These are phyloP conservation scores for Rosa chinensis DNA, from an alignment of 306 rosid genomes.

Conservation along the genomic window DNA sequence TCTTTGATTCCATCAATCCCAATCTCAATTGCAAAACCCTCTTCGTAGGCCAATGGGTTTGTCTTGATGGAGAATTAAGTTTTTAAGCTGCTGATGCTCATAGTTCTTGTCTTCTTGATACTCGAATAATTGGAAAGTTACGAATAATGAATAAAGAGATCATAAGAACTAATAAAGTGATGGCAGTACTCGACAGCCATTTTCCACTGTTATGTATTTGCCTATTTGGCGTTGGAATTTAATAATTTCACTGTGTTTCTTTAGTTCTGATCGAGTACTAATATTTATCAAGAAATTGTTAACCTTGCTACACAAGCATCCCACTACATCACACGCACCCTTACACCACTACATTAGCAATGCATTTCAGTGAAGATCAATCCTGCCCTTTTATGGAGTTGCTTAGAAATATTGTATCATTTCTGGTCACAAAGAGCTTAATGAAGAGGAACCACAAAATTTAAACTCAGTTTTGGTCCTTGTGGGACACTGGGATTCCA, in stretches of 20 bases:
- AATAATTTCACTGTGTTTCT: neutral
- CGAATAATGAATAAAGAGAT: neutral
- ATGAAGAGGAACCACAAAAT: no score
- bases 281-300: no score
- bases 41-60: constrained; percentile 50
- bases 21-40: constrained; percentile 39
- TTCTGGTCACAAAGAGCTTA: no score
- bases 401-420: no score
- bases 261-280: neutral
- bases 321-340: no score
- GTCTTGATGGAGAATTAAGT: constrained; percentile 19
- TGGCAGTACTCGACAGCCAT: neutral
- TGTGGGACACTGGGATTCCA: no score
- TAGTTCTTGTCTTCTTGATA: neutral
- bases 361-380: no score
- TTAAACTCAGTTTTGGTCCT: no score
- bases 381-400: no score
- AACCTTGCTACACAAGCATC: no score
- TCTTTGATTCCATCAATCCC: constrained; percentile 36
- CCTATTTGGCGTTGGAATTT: neutral
- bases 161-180: neutral
- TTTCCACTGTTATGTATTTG: neutral
- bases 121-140: neutral
- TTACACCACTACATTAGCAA: no score
- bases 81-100: neutral